phyloP scores from a whole-genome alignment of 2,329 filamentous ascomycete genomes.

The Colletotrichum graminicola region DNA sequence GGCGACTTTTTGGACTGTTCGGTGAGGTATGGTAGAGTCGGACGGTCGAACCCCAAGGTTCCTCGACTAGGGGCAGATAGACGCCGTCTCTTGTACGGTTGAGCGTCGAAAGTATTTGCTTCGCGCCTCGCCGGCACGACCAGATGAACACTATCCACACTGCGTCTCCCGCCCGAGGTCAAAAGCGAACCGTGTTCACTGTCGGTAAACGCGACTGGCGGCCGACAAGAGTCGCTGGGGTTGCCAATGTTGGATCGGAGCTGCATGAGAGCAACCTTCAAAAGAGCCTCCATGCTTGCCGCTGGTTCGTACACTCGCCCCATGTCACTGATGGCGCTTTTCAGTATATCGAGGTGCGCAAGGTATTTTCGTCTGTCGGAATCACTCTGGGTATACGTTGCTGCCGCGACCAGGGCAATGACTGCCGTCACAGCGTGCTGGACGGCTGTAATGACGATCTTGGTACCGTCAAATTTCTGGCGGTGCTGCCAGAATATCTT shows the following conservation, averaged over 20 bases:
- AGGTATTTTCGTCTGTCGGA: conserved; percentile 55
- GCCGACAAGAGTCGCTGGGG: too few relatives aligned
- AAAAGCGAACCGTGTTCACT: conserved; percentile 12
- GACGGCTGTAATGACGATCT: conserved; percentile 63
- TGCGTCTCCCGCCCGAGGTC: conserved; percentile 23
- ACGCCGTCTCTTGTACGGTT: conserved; percentile 49
- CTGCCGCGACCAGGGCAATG: conserved; percentile 65
- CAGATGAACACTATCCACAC: conserved; percentile 43
- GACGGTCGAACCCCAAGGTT: conserved; percentile 49
- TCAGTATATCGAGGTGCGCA: conserved; percentile 65
- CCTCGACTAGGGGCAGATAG: conserved; percentile 46
- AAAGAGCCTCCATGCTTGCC: conserved; percentile 64
- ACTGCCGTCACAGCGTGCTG: conserved; percentile 68
- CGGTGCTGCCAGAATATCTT: conserved; percentile 68
- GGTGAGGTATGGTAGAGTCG: conserved; percentile 48
- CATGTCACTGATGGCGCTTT: conserved; percentile 65
- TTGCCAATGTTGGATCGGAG: conserved; percentile 50
- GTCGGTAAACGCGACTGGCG: conserved; percentile 18
- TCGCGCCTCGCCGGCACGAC: conserved; percentile 50
- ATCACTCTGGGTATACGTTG: conserved; percentile 53
- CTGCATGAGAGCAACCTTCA: conserved; percentile 65
- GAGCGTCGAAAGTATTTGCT: conserved; percentile 46
- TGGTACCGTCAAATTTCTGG: conserved; percentile 63
- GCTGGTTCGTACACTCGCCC: conserved; percentile 65
- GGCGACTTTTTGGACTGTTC: conserved; percentile 42